phyloP scores from a whole-genome alignment of 2,329 filamentous ascomycete genomes.

The Verticillium klebahnii region DNA sequence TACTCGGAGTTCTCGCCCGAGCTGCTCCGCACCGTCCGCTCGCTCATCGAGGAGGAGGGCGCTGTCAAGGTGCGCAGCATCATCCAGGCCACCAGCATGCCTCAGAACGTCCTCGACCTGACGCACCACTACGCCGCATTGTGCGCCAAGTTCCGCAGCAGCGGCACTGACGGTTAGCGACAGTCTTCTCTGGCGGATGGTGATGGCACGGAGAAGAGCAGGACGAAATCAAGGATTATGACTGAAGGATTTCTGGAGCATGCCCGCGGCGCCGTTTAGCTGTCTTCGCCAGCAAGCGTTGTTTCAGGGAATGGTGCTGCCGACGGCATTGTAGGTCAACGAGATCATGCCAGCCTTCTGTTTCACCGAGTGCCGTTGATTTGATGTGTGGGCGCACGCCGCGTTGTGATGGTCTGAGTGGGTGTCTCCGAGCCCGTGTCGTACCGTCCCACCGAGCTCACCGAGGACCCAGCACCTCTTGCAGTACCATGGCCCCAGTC shows the following conservation, averaged over 20 bases:
- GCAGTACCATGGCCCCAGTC: too few relatives aligned
- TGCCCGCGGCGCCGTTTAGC: not conserved
- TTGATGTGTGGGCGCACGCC: too few relatives aligned
- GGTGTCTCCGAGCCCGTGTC: too few relatives aligned
- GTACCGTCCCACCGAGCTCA: too few relatives aligned
- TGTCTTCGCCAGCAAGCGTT: not conserved
- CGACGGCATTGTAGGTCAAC: not conserved
- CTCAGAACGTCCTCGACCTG: constrained; percentile 87
- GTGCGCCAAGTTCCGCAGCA: constrained; percentile 92
- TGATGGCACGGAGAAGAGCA: not conserved
- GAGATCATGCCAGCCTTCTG: too few relatives aligned
- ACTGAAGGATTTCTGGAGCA: not conserved
- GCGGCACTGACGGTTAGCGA: constrained; percentile 74
- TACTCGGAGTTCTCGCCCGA: constrained; percentile 98
- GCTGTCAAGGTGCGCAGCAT: constrained; percentile 97
- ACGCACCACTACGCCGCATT: constrained; percentile 95
- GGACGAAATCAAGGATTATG: not conserved
- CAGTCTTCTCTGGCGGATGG: too few relatives aligned
- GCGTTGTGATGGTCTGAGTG: too few relatives aligned
- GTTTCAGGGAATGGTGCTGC: not conserved
- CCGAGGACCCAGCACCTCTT: too few relatives aligned
- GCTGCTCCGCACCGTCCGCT: constrained; percentile 80
- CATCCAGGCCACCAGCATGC: constrained; percentile 90
- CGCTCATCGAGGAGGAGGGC: constrained; percentile 94
- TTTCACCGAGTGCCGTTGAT: too few relatives aligned